These are phyloP conservation scores for Wickerhamomyces strasburgensis DNA, from an alignment of 805 yeast genomes.

Conservation along the genomic window DNA sequence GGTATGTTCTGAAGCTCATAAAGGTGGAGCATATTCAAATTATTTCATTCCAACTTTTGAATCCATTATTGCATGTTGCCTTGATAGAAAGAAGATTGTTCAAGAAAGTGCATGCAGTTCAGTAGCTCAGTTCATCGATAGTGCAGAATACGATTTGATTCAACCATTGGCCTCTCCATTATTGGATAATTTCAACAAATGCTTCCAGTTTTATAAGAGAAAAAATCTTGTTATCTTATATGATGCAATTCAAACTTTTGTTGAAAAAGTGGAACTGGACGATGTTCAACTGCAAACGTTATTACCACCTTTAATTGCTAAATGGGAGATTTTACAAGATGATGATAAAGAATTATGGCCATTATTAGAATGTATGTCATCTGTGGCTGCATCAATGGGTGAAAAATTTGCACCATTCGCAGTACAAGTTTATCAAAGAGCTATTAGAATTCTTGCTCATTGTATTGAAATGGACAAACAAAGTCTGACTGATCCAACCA, in stretches of 20 bases:
- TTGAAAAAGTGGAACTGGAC: conserved; percentile 62
- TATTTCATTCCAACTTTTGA: conserved; percentile 76
- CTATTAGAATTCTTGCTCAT: conserved; percentile 60
- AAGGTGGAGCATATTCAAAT: conserved; percentile 55
- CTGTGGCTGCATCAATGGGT: conserved; percentile 84
- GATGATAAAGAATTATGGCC: conserved; percentile 89
- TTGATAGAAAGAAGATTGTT: conserved; percentile 86
- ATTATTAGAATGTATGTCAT: conserved; percentile 84
- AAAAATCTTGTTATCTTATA: conserved; percentile 77
- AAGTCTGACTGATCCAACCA: conserved; percentile 58
- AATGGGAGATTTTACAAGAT: conserved; percentile 75
- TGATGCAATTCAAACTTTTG: conserved; percentile 87
- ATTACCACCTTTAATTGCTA: conserved; percentile 74
- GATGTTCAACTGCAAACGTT: conserved; percentile 54
- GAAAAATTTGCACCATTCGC: conserved; percentile 87
- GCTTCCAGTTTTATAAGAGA: conserved; percentile 75
- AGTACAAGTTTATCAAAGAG: conserved; percentile 75
- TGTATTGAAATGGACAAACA: conserved; percentile 65
- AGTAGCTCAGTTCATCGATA: conserved; percentile 76
- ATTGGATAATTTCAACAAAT: conserved; percentile 62
- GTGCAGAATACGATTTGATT: conserved; percentile 57
- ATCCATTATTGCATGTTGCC: conserved; percentile 65
- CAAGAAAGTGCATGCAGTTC: conserved; percentile 93
- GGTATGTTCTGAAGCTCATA: conserved; percentile 68
- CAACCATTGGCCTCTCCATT: conserved; percentile 57